Evolutionary conservation across 2,329 filamentous ascomycete genomes (phyloP).

Genomic region (Arachnomyces sp.): DNA sequence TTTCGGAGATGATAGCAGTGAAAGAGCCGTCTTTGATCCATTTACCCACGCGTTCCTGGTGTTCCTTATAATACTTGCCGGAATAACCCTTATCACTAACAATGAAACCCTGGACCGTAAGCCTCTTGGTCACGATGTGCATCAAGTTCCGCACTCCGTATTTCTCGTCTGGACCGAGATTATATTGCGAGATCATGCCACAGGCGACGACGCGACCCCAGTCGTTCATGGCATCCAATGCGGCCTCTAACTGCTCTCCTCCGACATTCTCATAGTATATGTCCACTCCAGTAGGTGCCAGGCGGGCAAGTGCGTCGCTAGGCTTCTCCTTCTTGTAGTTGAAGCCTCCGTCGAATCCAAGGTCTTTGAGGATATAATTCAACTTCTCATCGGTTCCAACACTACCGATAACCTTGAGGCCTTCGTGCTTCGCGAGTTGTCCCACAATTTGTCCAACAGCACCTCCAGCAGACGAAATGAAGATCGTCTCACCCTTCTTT

Average conservation of each 20-base stretch:
- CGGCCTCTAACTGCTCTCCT: slow-evolving; percentile 63
- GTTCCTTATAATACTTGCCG: slow-evolving; percentile 57
- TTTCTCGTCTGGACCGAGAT: slow-evolving; percentile 46
- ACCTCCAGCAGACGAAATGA: slow-evolving; percentile 69
- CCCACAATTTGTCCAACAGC: slow-evolving; percentile 78
- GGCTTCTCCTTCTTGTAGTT: slow-evolving; percentile 83
- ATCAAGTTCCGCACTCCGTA: slow-evolving; percentile 62
- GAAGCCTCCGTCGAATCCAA: slow-evolving; percentile 65
- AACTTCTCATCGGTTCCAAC: slow-evolving; percentile 75
- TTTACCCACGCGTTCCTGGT: slow-evolving; percentile 65
- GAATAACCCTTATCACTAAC: slow-evolving; percentile 59
- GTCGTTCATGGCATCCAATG: slow-evolving; percentile 54
- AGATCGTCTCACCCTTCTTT: slow-evolving; percentile 71
- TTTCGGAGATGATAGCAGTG: slow-evolving; percentile 60
- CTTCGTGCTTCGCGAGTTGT: slow-evolving; percentile 74
- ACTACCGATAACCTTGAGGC: slow-evolving; percentile 68
- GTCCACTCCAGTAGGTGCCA: slow-evolving; percentile 70
- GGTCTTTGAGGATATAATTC: slow-evolving; percentile 60
- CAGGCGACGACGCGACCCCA: slow-evolving; percentile 59
- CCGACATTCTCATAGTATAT: slow-evolving; percentile 80
- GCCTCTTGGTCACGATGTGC: slow-evolving; percentile 56
- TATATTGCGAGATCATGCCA: slow-evolving; percentile 71
- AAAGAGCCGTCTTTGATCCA: slow-evolving; percentile 70
- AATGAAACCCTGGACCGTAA: slow-evolving; percentile 67
- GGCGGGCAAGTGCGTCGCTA: slow-evolving; percentile 55